These are phyloP conservation scores for Sugiyamaella floridensis DNA, from an alignment of 805 yeast genomes.

Conservation along the genomic window DNA sequence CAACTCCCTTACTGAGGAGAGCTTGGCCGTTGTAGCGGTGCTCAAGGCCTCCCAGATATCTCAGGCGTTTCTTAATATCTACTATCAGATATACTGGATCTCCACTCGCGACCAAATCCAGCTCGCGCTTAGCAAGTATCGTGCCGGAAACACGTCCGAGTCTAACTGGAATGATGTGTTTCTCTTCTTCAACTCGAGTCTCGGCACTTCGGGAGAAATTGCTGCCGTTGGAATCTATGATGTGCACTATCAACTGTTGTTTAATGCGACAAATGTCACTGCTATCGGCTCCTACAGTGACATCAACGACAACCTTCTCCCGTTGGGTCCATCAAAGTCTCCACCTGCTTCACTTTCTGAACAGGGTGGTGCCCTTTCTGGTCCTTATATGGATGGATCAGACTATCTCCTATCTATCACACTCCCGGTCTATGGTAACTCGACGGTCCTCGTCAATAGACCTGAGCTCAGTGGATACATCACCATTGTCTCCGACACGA, in stretches of 20 bases:
- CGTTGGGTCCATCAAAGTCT: conserved; percentile 41
- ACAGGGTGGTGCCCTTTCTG: conserved; percentile 48
- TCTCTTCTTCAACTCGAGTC: conserved; percentile 49
- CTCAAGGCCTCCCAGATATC: conserved; percentile 72
- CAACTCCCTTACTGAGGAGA: conserved; percentile 56
- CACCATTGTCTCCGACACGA: conserved; percentile 49
- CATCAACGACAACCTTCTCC: conserved; percentile 36
- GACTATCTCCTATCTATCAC: conserved; percentile 66
- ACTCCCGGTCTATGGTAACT: conserved; percentile 63
- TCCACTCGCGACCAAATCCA: conserved; percentile 56
- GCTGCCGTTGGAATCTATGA: conserved; percentile 66
- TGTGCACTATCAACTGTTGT: conserved; percentile 43
- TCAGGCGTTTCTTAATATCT: conserved; percentile 56
- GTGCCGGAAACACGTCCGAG: conserved; percentile 64
- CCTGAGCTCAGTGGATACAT: conserved; percentile 65
- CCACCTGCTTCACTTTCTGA: conserved; percentile 41
- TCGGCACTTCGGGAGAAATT: conserved; percentile 47
- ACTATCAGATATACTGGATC: conserved; percentile 63
- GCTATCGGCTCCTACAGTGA: conserved; percentile 26
- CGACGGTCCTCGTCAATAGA: conserved; percentile 56
- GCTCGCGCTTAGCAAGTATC: conserved; percentile 50
- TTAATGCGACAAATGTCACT: conserved; percentile 19
- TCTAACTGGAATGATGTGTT: conserved; percentile 42
- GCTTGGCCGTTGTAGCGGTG: conserved; percentile 71
- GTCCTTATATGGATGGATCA: conserved; percentile 49